Base-by-base conservation (phyloP, 345 rosid genomes). In the Eucalyptus paniculata region DNA sequence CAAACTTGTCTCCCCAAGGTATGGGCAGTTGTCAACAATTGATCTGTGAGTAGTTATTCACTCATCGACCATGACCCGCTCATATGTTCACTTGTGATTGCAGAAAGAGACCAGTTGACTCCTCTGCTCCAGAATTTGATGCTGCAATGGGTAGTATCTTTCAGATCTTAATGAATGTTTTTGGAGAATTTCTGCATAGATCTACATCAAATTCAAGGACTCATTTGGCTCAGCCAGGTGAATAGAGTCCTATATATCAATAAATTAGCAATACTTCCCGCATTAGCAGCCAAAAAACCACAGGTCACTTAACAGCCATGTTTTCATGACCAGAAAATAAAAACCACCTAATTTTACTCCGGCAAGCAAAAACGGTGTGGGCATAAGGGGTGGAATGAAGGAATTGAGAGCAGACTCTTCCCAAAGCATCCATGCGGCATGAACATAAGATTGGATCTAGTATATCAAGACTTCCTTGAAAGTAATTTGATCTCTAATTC, bases 1-100 rank as follows among this genome's bases (percentile, higher is more conserved):
- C 95, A 97, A 96, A 91, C 96, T 96, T 89, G 96, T 97, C 93
- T 95, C 96, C 45, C 93, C 95, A 90, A 96, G 99, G 99, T 97
- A 93, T 87, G 89, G 58, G 85, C 86, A 88, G 65, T 40, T 51
- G 44, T 45, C 65, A 45, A 86, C 67, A 86, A 86, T 86, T 86
- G 65, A 51, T 53, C 67, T 67, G 58, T 49, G 30, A 60, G 42
- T 88, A 47, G 15, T 24, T 18, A 15, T 44, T 88, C 53, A 49
- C 58, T 67, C 50, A 26, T 60, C 47, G 47, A 77, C 47, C 85
- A 77, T 88, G 30, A 88, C n/a, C n/a, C 17, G 26, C 49, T 88
- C 47, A 49, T 86, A 86, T 54, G 90, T 10, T 90, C 67, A 77
- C 67, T 77, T 93, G 69, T 51, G 90, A 85, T 89, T 87, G 92